phyloP scores from a whole-genome alignment of 2,329 filamentous ascomycete species.

The Clonostachys chloroleuca region DNA sequence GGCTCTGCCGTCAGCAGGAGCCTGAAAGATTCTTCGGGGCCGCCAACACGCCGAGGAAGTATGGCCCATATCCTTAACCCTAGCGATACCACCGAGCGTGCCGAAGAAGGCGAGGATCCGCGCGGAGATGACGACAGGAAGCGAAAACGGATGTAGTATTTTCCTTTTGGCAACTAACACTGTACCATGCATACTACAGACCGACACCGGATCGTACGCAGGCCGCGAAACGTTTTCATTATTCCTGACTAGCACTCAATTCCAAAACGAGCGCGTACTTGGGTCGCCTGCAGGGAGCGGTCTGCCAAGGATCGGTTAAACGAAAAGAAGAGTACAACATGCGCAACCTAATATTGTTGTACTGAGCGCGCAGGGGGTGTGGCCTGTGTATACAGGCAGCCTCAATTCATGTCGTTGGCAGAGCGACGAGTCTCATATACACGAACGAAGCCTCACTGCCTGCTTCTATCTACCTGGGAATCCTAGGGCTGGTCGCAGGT shows the following conservation, averaged over 20 bases:
- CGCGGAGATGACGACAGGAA: constrained; percentile 57
- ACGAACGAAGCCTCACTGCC: too few species aligned
- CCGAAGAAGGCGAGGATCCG: constrained; percentile 51
- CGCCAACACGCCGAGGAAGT: constrained; percentile 52
- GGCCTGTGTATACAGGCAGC: too few species aligned
- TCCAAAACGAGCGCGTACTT: too few species aligned
- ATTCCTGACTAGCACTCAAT: background rate
- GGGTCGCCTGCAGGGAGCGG: too few species aligned
- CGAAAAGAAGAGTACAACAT: too few species aligned
- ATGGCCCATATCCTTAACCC: constrained; percentile 63
- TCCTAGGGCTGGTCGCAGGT: too few species aligned
- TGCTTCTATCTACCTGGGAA: too few species aligned
- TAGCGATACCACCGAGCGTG: constrained; percentile 49
- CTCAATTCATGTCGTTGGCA: too few species aligned
- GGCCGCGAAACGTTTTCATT: background rate
- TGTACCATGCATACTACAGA: background rate
- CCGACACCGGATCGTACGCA: background rate
- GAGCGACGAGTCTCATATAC: too few species aligned
- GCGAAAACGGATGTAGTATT: constrained; percentile 52
- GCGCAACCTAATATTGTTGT: too few species aligned
- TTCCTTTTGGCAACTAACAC: background rate
- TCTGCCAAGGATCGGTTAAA: too few species aligned
- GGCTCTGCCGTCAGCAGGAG: constrained; percentile 40
- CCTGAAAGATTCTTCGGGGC: constrained; percentile 50
- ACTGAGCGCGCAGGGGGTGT: too few species aligned